Conservation (phyloP, 768 basidiomycete species). For the Daedalea quercina region DNA sequence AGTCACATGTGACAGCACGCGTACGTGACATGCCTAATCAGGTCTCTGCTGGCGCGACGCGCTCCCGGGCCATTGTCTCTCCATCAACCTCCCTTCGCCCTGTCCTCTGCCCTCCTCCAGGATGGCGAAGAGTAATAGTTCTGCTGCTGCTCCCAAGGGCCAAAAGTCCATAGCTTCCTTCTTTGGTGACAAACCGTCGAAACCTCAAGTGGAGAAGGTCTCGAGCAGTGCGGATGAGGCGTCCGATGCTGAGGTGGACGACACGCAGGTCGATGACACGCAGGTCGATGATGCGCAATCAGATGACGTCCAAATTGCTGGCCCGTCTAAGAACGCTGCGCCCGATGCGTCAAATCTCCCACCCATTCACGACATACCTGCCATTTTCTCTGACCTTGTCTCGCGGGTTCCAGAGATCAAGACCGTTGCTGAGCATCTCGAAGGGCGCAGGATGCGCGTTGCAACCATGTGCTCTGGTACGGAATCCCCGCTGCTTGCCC, state of each 20-base stretch:
- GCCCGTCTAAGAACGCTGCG: conserved; percentile 9
- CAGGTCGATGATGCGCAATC: too few relatives aligned
- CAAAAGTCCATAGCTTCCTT: conserved; percentile 53
- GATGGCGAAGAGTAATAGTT: conserved; percentile 39
- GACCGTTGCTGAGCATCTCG: conserved; percentile 55
- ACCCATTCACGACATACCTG: conserved; percentile 64
- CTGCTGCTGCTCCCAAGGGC: conserved; percentile 22
- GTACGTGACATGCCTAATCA: conserved; percentile 16
- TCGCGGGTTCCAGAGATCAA: conserved; percentile 58
- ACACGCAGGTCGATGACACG: background rate
- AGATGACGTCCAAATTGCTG: conserved; percentile 25
- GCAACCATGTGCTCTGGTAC: conserved; percentile 99
- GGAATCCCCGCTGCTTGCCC: conserved; percentile 87
- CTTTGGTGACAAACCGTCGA: conserved; percentile 32
- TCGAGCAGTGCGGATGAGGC: conserved; percentile 12
- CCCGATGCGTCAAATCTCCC: conserved; percentile 48
- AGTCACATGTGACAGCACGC: conserved; percentile 17
- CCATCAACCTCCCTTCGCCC: conserved; percentile 1
- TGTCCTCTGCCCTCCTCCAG: conserved; percentile 8
- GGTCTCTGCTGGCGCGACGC: conserved; percentile 5
- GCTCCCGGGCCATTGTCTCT: background rate
- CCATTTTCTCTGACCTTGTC: conserved; percentile 74
- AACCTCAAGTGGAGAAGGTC: conserved; percentile 7
- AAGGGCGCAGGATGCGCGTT: conserved; percentile 81
- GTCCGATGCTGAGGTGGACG: conserved; percentile 12